Evolutionary conservation across 139 green algal species (phyloP).

Genomic region (Desmodesmus armatus): DNA sequence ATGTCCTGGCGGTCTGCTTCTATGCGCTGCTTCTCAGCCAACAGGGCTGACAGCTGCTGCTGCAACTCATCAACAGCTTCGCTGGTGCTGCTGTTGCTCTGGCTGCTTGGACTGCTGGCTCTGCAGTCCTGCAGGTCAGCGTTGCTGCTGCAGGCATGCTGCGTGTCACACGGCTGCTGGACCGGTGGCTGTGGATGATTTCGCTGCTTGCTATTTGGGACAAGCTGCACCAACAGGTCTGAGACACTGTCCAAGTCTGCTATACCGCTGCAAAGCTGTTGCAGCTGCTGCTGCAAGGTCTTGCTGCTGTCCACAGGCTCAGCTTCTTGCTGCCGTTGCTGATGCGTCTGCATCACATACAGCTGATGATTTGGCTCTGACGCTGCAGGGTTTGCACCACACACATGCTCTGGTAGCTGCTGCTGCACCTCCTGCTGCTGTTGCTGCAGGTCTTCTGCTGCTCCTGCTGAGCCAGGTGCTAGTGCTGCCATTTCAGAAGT

Average conservation of each 20-base stretch:
- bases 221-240: neutral
- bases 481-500: too few species aligned
- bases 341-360: neutral
- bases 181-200: neutral
- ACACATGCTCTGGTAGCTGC: too few species aligned
- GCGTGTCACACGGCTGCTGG: neutral
- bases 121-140: neutral
- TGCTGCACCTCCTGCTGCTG: too few species aligned
- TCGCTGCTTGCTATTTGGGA: neutral
- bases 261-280: neutral
- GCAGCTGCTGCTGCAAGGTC: neutral
- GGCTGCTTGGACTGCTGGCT: neutral
- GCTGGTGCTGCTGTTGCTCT: slow-evolving; percentile 7
- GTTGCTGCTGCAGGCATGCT: too few species aligned
- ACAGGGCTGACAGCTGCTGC: slow-evolving; percentile 30
- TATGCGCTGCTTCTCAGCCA: slow-evolving; percentile 34
- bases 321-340: neutral
- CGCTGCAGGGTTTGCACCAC: too few species aligned
- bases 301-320: neutral
- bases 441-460: too few species aligned
- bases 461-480: too few species aligned
- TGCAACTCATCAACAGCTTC: slow-evolving; percentile 24
- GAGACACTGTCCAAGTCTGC: neutral
- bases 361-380: neutral
- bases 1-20: slow-evolving; percentile 44